These are phyloP conservation scores for Lepiota venenata DNA, from an alignment of 768 basidiomycete genomes.

Conservation along the genomic window DNA sequence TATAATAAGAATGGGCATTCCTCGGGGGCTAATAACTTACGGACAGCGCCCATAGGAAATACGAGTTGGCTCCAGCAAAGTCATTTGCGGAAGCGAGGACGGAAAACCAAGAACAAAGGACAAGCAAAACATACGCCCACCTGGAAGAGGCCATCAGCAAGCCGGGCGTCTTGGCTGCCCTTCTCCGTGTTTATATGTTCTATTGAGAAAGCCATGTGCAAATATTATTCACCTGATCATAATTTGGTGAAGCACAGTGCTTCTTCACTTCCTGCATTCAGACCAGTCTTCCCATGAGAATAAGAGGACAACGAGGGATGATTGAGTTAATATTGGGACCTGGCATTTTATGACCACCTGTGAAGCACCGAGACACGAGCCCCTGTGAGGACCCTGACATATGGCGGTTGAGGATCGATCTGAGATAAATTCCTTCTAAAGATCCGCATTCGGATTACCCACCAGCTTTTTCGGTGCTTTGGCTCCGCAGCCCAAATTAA, in stretches of 20 bases:
- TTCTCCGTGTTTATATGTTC: not conserved
- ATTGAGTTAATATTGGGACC: not conserved
- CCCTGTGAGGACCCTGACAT: too few relatives aligned
- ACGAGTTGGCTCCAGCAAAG: constrained; percentile 25
- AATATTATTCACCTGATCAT: constrained; percentile 3
- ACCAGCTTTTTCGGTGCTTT: too few relatives aligned
- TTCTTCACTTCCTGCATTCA: constrained; percentile 1
- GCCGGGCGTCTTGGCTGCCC: not conserved
- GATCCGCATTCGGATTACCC: too few relatives aligned
- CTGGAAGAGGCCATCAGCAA: constrained; percentile 1
- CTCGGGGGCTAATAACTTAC: constrained; percentile 8
- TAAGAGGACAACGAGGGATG: not conserved
- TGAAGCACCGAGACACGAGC: too few relatives aligned
- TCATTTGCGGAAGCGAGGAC: constrained; percentile 20
- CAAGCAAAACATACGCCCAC: constrained; percentile 4
- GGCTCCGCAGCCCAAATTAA: too few relatives aligned
- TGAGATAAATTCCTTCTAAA: too few relatives aligned
- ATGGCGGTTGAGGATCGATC: too few relatives aligned
- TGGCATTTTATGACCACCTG: too few relatives aligned
- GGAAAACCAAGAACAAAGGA: constrained; percentile 7
- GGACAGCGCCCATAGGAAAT: constrained; percentile 20
- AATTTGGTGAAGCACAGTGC: not conserved
- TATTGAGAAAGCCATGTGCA: constrained; percentile 3
- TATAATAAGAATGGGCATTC: not conserved
- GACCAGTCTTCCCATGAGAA: not conserved